Evolutionary conservation across 2,329 filamentous ascomycete species (phyloP).

Genomic region (Phoma sp.): DNA sequence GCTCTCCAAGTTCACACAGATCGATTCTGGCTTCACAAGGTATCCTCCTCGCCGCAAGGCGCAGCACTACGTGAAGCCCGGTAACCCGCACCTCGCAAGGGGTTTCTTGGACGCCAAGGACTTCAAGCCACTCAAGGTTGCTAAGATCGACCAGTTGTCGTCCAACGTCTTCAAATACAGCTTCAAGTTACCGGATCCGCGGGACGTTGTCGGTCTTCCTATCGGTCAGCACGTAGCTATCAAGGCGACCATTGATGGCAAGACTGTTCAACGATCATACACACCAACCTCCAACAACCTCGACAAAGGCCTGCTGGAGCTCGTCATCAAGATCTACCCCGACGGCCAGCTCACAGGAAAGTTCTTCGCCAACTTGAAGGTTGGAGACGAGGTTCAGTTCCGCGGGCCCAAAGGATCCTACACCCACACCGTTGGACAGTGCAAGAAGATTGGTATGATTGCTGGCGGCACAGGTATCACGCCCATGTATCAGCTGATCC

Average conservation of each 20-base stretch:
- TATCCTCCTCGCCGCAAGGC: slow-evolving; percentile 32
- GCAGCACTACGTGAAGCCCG: slow-evolving; percentile 13
- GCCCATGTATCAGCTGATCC: slow-evolving; percentile 67
- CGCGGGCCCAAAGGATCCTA: slow-evolving; percentile 65
- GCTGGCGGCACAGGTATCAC: slow-evolving; percentile 61
- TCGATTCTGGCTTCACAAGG: slow-evolving; percentile 25
- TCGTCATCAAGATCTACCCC: slow-evolving; percentile 60
- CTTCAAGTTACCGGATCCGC: slow-evolving; percentile 30
- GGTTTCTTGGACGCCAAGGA: slow-evolving; percentile 59
- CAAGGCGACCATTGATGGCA: slow-evolving; percentile 70
- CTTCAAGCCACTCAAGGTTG: slow-evolving; percentile 57
- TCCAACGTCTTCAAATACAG: slow-evolving; percentile 31
- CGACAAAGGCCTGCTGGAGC: slow-evolving; percentile 60
- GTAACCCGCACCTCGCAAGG: slow-evolving; percentile 22
- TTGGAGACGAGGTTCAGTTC: slow-evolving; percentile 59
- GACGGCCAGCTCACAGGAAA: slow-evolving; percentile 57
- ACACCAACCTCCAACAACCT: slow-evolving; percentile 60
- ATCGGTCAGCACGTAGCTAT: slow-evolving; percentile 46
- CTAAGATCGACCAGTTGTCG: slow-evolving; percentile 21
- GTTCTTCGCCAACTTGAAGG: slow-evolving; percentile 55
- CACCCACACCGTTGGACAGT: slow-evolving; percentile 51
- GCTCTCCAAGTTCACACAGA: slow-evolving; percentile 53
- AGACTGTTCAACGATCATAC: slow-evolving; percentile 27
- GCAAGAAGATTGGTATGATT: slow-evolving; percentile 60
- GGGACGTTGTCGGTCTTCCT: slow-evolving; percentile 40